Evolutionary conservation across 345 rosid species (phyloP).

Genomic region (Ailanthus altissimus): DNA sequence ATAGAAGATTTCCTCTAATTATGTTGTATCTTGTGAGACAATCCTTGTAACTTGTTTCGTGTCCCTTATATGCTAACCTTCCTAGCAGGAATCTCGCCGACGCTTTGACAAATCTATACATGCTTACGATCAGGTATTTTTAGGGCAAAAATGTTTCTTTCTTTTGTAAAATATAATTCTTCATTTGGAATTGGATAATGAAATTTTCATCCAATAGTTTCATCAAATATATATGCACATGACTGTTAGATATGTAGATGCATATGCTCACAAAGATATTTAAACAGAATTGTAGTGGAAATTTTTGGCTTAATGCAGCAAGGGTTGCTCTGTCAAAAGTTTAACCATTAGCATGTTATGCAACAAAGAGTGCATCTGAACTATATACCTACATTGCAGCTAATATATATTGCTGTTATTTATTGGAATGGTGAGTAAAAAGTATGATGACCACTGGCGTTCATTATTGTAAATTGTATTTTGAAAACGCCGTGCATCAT

Average conservation of each 20-base stretch:
- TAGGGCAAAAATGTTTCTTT: not conserved
- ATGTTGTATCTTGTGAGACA: not conserved
- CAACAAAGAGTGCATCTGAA: not conserved
- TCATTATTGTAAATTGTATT: not conserved
- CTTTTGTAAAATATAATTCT: not conserved
- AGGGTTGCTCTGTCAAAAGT: not conserved
- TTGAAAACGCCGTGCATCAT: not conserved
- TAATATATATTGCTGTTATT: not conserved
- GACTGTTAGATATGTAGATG: not conserved
- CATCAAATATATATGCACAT: not conserved
- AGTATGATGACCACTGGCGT: not conserved
- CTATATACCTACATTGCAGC: not conserved
- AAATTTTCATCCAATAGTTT: not conserved
- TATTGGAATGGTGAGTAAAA: not conserved
- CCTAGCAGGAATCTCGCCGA: slow-evolving; percentile 69
- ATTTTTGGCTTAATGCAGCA: not conserved
- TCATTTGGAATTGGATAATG: not conserved
- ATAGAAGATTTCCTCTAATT: not conserved
- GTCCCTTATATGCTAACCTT: slow-evolving; percentile 3
- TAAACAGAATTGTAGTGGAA: not conserved
- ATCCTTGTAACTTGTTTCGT: not conserved
- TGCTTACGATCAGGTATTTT: slow-evolving; percentile 78
- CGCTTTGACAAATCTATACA: slow-evolving; percentile 59
- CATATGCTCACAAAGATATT: not conserved
- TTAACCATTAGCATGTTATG: not conserved